These are phyloP conservation scores for Sugiyamaella japonica DNA, from an alignment of 1,139 yeast genomes.

Conservation along the genomic window DNA sequence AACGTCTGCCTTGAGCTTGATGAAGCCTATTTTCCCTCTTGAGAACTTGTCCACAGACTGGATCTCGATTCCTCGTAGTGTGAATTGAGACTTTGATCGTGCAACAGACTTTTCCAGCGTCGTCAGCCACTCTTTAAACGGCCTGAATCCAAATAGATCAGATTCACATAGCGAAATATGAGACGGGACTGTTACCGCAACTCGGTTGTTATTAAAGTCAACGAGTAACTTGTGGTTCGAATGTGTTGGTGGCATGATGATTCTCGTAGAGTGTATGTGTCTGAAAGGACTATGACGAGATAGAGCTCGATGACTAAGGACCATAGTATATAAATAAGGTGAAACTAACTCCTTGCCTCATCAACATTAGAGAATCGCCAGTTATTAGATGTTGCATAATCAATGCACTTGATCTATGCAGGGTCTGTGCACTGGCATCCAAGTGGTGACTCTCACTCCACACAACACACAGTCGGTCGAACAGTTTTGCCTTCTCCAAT, in stretches of 20 bases:
- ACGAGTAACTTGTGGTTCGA: not conserved
- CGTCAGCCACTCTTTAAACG: constrained; percentile 28
- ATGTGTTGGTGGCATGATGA: not conserved
- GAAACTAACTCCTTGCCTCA: no score
- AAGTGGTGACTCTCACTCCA: not conserved
- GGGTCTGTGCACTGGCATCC: not conserved
- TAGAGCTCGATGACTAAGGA: not conserved
- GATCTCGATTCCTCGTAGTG: constrained; percentile 24
- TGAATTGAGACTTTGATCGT: constrained; percentile 3
- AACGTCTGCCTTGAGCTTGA: constrained; percentile 30
- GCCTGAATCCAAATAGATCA: constrained; percentile 22
- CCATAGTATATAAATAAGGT: not conserved
- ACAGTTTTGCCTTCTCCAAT: no score
- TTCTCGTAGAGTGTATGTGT: not conserved
- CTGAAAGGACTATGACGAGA: not conserved
- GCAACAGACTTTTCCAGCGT: constrained; percentile 15
- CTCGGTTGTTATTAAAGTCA: constrained; percentile 8
- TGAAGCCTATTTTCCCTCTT: constrained; percentile 28
- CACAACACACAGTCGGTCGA: not conserved
- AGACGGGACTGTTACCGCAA: constrained; percentile 24
- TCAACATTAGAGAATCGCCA: not conserved
- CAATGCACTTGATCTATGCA: not conserved
- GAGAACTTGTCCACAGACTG: constrained; percentile 32
- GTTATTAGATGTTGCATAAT: not conserved
- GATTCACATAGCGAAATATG: constrained; percentile 15